Base-by-base conservation (phyloP, 1,284 basidiomycete genomes). In the Wolfiporia cocos region DNA sequence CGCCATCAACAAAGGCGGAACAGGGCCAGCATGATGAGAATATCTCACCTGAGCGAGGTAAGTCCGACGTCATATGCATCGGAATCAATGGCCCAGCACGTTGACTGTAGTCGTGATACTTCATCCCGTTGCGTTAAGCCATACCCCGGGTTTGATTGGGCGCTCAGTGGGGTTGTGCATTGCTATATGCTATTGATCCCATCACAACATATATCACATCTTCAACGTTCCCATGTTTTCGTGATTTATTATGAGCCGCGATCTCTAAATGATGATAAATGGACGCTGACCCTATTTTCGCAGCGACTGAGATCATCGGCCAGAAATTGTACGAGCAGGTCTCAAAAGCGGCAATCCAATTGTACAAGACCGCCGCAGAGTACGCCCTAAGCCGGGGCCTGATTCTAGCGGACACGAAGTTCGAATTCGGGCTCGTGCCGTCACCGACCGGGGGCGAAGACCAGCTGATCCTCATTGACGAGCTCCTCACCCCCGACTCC, bases 1-100 rank as follows among this genome's bases (percentile, higher is more conserved):
- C 96, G 0, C 96, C 96, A 0, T 95, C 91, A 1, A 99, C 95
- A 9, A 99, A 99, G 63, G 96, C 95, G 0, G 93, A 94, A 46
- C 84, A 90, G 56, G 96, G 96, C 5, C 75, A 78, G 30, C 94
- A 99, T 59, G 95, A 99, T 63, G 94, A 98, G 63, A 99, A 99
- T 63, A 97, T 99, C 50, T 92, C 94, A 41, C 92, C 93, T 1
- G 84, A 88, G 53, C 74, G 81, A 74, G 87, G 92, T 88, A 41
- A 44, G 45, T 44, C 12, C 17, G 33, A 41, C 28, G 31, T 14
- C 34, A 20, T 5, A 2, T 17, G 6, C n/a, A 18, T 41, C 34
- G 41, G n/a, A n/a, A n/a, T n/a, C n/a, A n/a, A n/a, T n/a, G n/a
- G n/a, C n/a, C n/a, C n/a, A n/a, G n/a, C n/a, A n/a, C n/a, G n/a